Percentiles rank a stretch among this genome's conserved stretches.
Conservation (phyloP, 2,329 filamentous ascomycete species). For the Dryadomyces sulphureus region DNA sequence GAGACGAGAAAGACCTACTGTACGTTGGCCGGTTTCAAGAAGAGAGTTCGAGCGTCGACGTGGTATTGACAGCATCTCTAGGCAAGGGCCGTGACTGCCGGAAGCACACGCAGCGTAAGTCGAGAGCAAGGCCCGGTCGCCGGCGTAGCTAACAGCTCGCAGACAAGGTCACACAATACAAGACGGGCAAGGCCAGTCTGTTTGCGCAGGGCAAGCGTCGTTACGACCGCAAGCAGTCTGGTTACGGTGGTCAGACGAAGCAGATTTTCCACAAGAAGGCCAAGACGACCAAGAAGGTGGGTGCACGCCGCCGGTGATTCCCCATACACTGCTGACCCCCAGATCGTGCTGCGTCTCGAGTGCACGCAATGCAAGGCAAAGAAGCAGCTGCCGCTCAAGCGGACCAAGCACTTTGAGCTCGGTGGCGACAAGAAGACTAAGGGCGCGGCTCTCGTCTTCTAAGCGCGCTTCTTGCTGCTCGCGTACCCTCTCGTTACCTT, state of each 20-base stretch:
- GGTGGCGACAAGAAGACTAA: conserved; percentile 99
- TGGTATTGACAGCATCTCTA: conserved; percentile 23
- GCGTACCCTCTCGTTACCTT: background rate
- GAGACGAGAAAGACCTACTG: conserved; percentile 15
- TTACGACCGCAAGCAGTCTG: conserved; percentile 82
- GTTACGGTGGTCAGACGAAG: conserved; percentile 99
- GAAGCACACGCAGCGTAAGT: conserved; percentile 48
- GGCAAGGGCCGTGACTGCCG: conserved; percentile 61
- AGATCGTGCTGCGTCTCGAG: conserved; percentile 91
- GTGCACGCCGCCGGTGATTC: background rate
- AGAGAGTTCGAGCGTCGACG: too few relatives aligned
- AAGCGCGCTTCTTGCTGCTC: conserved; percentile 36
- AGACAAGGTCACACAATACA: conserved; percentile 73
- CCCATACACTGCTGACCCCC: background rate
- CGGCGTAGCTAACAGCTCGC: conserved; percentile 20
- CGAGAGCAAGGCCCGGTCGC: background rate
- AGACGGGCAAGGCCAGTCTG: conserved; percentile 21
- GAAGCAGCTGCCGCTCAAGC: conserved; percentile 94
- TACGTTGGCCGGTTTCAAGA: conserved; percentile 7
- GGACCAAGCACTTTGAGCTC: conserved; percentile 99
- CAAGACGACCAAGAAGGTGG: conserved; percentile 93
- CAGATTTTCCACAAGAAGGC: conserved; percentile 99
- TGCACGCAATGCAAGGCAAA: conserved; percentile 98
- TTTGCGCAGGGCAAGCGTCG: conserved; percentile 87
- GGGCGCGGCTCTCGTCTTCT: conserved; percentile 99